A percentile compares a stretch with the other conserved stretches of the same genome.
Evolutionary conservation across 176 grass and related monocot species (phyloP).

Genomic region (Aegilops speltoides): DNA sequence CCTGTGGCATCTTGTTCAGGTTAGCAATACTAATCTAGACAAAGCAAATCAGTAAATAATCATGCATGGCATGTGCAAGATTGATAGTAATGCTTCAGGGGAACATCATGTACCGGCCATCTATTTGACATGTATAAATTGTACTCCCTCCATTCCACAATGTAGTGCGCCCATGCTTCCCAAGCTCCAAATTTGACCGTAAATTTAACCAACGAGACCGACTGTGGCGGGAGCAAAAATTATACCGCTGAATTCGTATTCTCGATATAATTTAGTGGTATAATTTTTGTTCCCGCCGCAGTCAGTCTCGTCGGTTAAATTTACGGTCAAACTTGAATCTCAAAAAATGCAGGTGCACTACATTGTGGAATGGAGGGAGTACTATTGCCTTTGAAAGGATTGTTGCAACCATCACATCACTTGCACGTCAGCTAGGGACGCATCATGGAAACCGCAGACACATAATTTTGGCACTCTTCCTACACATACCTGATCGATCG

Average conservation of each 20-base stretch:
- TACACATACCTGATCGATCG: constrained; percentile 11
- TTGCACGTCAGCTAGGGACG: neutral
- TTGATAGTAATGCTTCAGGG: neutral
- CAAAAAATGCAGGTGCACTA: too few relatives aligned
- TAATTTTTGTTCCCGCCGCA: too few relatives aligned
- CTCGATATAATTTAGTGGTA: too few relatives aligned
- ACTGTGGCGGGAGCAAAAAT: too few relatives aligned
- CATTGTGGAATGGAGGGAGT: too few relatives aligned
- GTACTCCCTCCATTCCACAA: neutral
- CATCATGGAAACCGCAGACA: neutral
- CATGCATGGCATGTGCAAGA: neutral
- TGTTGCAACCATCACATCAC: constrained; percentile 36
- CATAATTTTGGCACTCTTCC: constrained; percentile 9
- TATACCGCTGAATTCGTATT: too few relatives aligned
- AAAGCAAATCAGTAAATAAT: neutral
- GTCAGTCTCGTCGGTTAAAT: too few relatives aligned
- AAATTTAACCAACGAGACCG: too few relatives aligned
- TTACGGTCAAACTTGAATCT: too few relatives aligned
- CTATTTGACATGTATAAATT: neutral
- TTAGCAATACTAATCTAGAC: neutral
- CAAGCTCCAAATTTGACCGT: too few relatives aligned
- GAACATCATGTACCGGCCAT: neutral
- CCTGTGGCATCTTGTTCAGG: neutral
- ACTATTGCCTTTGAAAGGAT: neutral
- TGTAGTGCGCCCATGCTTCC: too few relatives aligned